Evolutionary conservation across 805 yeast species (phyloP), one percentile per base, ranked within the genome.

Genomic region (Geotrichum ghanense): DNA sequence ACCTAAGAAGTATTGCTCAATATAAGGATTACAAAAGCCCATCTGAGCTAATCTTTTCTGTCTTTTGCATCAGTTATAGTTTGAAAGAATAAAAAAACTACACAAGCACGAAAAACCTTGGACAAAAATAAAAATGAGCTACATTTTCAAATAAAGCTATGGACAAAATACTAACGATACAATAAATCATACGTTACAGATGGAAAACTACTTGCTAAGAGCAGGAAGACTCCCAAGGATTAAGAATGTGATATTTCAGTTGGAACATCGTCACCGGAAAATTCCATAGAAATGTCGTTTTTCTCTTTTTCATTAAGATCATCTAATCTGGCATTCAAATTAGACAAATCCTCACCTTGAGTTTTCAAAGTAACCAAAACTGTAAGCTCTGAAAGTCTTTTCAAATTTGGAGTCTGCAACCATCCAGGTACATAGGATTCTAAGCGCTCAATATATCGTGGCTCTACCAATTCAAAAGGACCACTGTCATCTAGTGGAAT

Each of bases 361-460:
- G 37, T 31, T 19, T 31, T 31, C 4, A 39, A 22, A 45, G 54
- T 53, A 17, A 57, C 61, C 20, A 55, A 44, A 17, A 68, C 60
- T 2, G 68, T 63, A 55, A 92, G 72, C 62, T 89, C 96, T 35
- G 89, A 85, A 43, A 92, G 79, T 65, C 90, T 75, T 69, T 94
- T 83, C 31, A 94, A 81, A 35, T 76, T 81, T 41, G 97, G 97
- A 53, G 89, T 77, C 55, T 82, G 84, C 66, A 92, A 71, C 85
- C 94, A 85, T 1, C 95, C 89, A 35, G 98, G 98, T 51, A 92
- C 90, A 60, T 89, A 92, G 19, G 71, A 65, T 56, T 68, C 72
- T 23, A 69, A 60, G 47, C 16, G 94, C 89, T 69, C 85, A 87
- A 56, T 81, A 81, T 60, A 84, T 70, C 59, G 84, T 72, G 74